Evolutionary conservation across 2,329 filamentous ascomycete genomes (phyloP).

Genomic region (Cytospora piceae): DNA sequence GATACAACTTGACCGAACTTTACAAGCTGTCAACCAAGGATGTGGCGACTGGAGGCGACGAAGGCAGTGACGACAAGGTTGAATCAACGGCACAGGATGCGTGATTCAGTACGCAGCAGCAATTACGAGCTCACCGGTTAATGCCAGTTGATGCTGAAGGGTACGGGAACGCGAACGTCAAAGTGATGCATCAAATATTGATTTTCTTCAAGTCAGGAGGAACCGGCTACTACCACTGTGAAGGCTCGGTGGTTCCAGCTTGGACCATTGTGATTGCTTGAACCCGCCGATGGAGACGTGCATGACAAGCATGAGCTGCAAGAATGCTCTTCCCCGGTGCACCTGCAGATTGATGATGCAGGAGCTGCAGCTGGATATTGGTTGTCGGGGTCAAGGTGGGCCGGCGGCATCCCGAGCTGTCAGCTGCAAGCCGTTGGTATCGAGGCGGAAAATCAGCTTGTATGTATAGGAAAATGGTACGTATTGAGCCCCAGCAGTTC

Average conservation of each 20-base stretch:
- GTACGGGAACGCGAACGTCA: background rate
- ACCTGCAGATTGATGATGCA: background rate
- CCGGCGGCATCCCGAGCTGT: background rate
- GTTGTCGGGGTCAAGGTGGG: background rate
- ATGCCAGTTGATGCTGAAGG: background rate
- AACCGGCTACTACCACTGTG: background rate
- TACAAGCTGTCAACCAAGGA: conserved; percentile 49
- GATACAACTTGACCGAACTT: conserved; percentile 78
- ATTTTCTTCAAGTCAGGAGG: background rate
- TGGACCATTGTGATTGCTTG: background rate
- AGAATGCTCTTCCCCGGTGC: background rate
- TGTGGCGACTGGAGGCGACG: conserved; percentile 13
- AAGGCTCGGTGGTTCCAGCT: background rate
- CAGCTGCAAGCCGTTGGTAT: background rate
- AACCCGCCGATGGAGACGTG: background rate
- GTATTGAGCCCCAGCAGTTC: background rate
- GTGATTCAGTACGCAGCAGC: background rate
- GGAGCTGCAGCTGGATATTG: background rate
- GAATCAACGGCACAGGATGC: too few relatives aligned
- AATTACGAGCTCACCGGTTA: background rate
- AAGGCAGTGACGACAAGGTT: background rate
- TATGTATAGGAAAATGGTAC: conserved; percentile 1
- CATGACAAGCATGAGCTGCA: background rate
- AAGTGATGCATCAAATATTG: background rate
- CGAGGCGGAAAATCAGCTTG: background rate